phyloP scores from a whole-genome alignment of 805 yeast genomes.

The Naumovozyma dairenensis region DNA sequence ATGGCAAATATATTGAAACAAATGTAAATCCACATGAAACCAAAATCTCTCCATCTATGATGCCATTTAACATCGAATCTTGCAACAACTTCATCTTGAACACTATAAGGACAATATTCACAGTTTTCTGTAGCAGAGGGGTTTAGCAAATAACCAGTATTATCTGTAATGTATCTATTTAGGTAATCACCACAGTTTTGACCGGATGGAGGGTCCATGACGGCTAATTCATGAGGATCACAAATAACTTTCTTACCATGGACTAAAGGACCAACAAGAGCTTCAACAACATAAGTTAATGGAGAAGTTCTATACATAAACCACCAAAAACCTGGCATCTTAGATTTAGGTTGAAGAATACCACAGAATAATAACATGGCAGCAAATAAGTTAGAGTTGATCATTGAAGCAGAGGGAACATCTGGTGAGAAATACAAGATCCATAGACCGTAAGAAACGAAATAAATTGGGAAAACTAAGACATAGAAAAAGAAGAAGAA shows the following conservation, averaged over 20 bases:
- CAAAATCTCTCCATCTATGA: constrained; percentile 61
- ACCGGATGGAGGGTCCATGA: constrained; percentile 37
- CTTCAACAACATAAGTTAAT: constrained; percentile 39
- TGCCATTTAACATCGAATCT: constrained; percentile 31
- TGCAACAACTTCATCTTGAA: constrained; percentile 51
- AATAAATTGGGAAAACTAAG: constrained; percentile 41
- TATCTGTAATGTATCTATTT: constrained; percentile 24
- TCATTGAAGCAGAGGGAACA: constrained; percentile 35
- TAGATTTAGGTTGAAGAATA: constrained; percentile 36
- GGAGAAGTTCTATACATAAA: constrained; percentile 39
- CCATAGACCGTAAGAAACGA: constrained; percentile 45
- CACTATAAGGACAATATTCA: constrained; percentile 45
- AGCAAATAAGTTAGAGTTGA: constrained; percentile 38
- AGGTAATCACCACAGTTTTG: constrained; percentile 42
- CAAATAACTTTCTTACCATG: constrained; percentile 33
- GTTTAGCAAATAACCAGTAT: constrained; percentile 38
- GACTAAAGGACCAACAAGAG: constrained; percentile 33
- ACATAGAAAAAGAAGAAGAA: constrained; percentile 41
- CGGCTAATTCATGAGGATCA: constrained; percentile 29
- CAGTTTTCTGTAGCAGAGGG: constrained; percentile 43
- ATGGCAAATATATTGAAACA: constrained; percentile 33
- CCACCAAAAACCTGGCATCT: constrained; percentile 41
- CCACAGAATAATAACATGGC: constrained; percentile 48
- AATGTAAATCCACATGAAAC: constrained; percentile 41
- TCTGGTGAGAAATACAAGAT: constrained; percentile 37